Base-by-base conservation (phyloP, 2,329 filamentous ascomycete species). In the Scopulariopsis brevicaulis region DNA sequence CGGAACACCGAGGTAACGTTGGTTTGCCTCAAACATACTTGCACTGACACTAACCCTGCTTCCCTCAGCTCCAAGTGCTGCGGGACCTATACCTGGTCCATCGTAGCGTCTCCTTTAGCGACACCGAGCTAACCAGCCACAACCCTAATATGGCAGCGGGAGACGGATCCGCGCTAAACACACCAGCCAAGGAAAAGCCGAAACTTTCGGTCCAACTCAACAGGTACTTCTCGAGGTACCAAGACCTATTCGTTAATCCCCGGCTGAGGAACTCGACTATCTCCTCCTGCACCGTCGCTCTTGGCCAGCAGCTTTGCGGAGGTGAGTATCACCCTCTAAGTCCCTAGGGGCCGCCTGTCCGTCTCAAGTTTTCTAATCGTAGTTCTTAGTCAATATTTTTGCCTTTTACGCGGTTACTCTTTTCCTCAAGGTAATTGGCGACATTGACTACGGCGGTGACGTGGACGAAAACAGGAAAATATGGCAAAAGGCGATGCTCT, bases 341-440 rank as follows among this genome's bases (percentile, higher is more conserved):
- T n/a, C 4, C 37, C 37, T n/a, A 4, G 12, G 8, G 4, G 22
- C 51, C 28, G 25, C 28, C 4, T 35, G 10, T 34, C 34, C 20
- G 43, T 48, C 15, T 14, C 15, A 8, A 6, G n/a, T n/a, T n/a
- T n/a, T n/a, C 51, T 32, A n/a, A 34, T 3, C 18, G 4, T n/a
- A 1, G 25, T 20, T 18, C 32, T 35, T 15, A 54, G 56, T 58
- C 58, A 75, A 74, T 20, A 66, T 77, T 0, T 65, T 75, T 4
- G 74, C 74, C 0, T 77, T 77, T 55, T 77, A 77, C 60, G 76
- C 73, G 0, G 69, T 73, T 70, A 66, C 25, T 55, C 35, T 22
- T 18, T 18, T 56, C 43, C 43, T 56, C n/a, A 51, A 37, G 15
- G 55, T 56, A 12, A 15, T 51, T 11, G 55, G 43, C 0, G 24